Conservation (phyloP, 805 yeast genomes). For the Blastobotrys parvus region DNA sequence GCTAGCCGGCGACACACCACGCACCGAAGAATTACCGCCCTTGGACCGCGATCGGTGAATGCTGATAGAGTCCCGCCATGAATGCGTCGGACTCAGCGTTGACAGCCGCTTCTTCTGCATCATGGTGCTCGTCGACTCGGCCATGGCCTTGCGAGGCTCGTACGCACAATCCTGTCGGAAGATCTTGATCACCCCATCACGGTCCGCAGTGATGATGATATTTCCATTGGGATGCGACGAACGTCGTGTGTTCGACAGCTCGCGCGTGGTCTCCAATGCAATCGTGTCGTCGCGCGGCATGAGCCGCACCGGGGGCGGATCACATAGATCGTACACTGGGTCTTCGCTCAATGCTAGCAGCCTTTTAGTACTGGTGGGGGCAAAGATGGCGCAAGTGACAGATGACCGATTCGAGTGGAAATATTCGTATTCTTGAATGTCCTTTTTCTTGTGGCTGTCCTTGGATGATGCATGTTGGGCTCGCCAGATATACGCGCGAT, state of each 20-base stretch:
- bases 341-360: slow-evolving; percentile 69
- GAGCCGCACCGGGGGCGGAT: slow-evolving; percentile 26
- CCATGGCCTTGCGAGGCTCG: slow-evolving; percentile 18
- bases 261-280: background rate
- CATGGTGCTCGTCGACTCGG: slow-evolving; percentile 7
- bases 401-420: slow-evolving; percentile 71
- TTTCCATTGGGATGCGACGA: slow-evolving; percentile 22
- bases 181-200: slow-evolving; percentile 61
- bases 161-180: slow-evolving; percentile 74
- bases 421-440: slow-evolving; percentile 48
- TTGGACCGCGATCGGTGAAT: slow-evolving; percentile 9
- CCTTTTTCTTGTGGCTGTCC: slow-evolving; percentile 20
- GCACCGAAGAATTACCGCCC: too few species aligned
- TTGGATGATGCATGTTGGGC: slow-evolving; percentile 22
- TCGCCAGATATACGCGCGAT: slow-evolving; percentile 79
- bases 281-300: slow-evolving; percentile 4
- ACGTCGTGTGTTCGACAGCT: slow-evolving; percentile 7
- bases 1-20: slow-evolving; percentile 8
- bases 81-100: slow-evolving; percentile 16
- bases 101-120: slow-evolving; percentile 16
- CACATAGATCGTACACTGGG: slow-evolving; percentile 57
- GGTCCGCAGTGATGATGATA: slow-evolving; percentile 72
- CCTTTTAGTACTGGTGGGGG: slow-evolving; percentile 61
- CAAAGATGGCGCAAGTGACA: slow-evolving; percentile 70
- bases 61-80: slow-evolving; percentile 14